Evolutionary conservation across 2,329 filamentous ascomycete genomes (phyloP).

Genomic region (Clonostachys chloroleuca): DNA sequence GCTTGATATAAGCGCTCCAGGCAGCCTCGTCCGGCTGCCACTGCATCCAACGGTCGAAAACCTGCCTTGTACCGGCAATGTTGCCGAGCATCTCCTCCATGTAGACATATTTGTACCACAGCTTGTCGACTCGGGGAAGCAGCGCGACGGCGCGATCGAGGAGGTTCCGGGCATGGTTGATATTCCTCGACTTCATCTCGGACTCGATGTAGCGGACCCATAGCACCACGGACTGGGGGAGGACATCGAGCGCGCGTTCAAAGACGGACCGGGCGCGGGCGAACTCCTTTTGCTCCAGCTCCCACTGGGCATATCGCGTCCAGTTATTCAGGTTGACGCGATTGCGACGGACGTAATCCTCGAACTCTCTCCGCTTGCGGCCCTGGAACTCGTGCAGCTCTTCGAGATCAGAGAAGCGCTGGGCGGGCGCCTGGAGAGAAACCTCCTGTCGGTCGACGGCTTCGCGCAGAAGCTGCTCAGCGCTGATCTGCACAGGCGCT

Average conservation of each 20-base stretch:
- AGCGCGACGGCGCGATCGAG: conserved; percentile 93
- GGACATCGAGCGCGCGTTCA: conserved; percentile 89
- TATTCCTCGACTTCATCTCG: conserved; percentile 90
- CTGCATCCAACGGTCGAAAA: conserved; percentile 97
- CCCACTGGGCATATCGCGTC: conserved; percentile 97
- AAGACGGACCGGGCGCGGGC: conserved; percentile 88
- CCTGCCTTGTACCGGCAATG: conserved; percentile 83
- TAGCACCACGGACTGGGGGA: conserved; percentile 78
- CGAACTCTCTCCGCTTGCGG: conserved; percentile 92
- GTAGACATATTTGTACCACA: conserved; percentile 99
- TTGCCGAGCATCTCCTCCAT: conserved; percentile 98
- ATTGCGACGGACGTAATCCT: conserved; percentile 95
- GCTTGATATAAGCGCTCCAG: conserved; percentile 93
- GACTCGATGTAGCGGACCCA: conserved; percentile 95
- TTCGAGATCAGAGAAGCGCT: conserved; percentile 93
- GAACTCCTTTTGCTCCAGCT: conserved; percentile 97
- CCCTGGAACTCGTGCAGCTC: conserved; percentile 98
- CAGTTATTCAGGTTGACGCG: conserved; percentile 97
- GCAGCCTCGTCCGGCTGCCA: conserved; percentile 97
- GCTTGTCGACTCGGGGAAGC: conserved; percentile 84
- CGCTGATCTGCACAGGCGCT: conserved; percentile 86
- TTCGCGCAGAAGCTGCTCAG: conserved; percentile 94
- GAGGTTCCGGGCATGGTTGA: conserved; percentile 93
- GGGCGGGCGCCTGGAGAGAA: conserved; percentile 81
- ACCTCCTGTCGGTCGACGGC: conserved; percentile 95